Evolutionary conservation across 345 rosid species (phyloP).

Genomic region (Physaria fendleri): DNA sequence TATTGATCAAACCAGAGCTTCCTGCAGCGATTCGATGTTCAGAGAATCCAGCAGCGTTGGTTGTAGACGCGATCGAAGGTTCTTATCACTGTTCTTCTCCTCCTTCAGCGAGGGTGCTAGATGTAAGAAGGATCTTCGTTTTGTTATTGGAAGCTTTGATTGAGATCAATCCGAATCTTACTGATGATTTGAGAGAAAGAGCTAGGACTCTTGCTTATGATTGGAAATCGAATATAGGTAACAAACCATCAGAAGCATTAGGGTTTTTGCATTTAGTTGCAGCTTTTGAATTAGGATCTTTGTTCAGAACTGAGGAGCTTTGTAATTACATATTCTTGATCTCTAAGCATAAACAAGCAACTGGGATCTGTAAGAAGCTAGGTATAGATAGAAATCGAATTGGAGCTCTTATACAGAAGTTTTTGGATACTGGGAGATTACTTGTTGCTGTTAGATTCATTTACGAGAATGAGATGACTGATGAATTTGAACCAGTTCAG

Average conservation of each 20-base stretch:
- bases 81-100: constrained; percentile 24
- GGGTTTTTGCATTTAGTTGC: constrained; percentile 55
- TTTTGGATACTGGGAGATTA: constrained; percentile 39
- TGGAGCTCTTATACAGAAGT: constrained; percentile 44
- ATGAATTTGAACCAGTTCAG: constrained; percentile 46
- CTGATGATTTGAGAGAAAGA: constrained; percentile 41
- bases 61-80: constrained; percentile 64
- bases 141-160: constrained; percentile 49
- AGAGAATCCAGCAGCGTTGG: constrained; percentile 40
- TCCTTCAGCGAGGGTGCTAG: not conserved
- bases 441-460: constrained; percentile 49
- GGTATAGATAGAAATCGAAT: constrained; percentile 41
- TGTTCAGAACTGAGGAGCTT: constrained; percentile 40
- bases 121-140: constrained; percentile 40
- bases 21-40: constrained; percentile 32
- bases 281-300: constrained; percentile 40
- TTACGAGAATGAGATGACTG: constrained; percentile 53
- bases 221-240: constrained; percentile 44
- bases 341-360: constrained; percentile 36
- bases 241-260: constrained; percentile 32
- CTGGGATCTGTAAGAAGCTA: constrained; percentile 38
- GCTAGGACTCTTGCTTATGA: constrained; percentile 56
- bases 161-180: constrained; percentile 30
- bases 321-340: constrained; percentile 33
- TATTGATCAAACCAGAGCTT: constrained; percentile 36